Conservation (phyloP, 345 rosid species). For the Acer saccharum region DNA sequence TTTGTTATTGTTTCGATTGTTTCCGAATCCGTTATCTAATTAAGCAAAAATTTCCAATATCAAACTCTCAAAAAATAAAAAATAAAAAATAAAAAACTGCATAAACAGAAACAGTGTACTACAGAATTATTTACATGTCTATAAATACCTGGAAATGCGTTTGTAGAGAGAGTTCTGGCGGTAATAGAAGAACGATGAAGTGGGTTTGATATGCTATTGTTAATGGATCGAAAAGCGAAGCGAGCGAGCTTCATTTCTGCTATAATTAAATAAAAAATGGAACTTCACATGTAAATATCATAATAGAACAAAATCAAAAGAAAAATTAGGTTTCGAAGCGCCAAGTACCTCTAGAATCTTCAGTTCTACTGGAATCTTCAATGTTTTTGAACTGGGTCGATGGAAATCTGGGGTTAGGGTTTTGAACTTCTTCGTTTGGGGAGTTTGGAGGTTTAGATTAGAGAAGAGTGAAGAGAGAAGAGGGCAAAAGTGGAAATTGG, state of each 20-base stretch:
- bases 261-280: not conserved
- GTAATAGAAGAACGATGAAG: constrained; percentile 23
- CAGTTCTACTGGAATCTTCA: not conserved
- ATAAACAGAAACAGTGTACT: not conserved
- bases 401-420: constrained; percentile 2
- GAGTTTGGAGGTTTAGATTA: not conserved
- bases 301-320: not conserved
- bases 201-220: constrained; percentile 18
- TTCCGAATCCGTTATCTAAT: constrained; percentile 16
- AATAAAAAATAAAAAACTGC: not conserved
- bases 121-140: not conserved
- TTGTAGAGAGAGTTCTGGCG: constrained; percentile 34
- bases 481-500: not conserved
- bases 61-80: not conserved
- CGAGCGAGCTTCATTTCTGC: constrained; percentile 39
- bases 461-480: not conserved
- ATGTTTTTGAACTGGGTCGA: not conserved
- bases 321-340: not conserved
- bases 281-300: not conserved
- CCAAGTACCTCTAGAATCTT: not conserved
- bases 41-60: not conserved
- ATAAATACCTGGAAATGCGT: constrained; percentile 34
- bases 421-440: not conserved
- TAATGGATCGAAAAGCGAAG: constrained; percentile 31
- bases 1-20: constrained; percentile 14